Evolutionary conservation across 106 monocot genomes (phyloP).

Genomic region (Hemerocallis citrina): DNA sequence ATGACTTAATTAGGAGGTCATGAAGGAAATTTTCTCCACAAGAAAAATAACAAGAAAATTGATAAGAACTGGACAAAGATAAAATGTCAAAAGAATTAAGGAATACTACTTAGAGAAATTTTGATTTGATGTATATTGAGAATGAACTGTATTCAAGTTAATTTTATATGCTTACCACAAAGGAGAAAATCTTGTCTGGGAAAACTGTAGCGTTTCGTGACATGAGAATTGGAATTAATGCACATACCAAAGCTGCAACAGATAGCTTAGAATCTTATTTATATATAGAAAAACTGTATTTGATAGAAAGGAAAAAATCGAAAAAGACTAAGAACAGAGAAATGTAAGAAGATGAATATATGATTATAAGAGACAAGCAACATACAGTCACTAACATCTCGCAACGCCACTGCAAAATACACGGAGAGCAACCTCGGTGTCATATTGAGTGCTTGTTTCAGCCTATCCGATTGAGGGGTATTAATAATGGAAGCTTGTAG

Average conservation of each 20-base stretch:
- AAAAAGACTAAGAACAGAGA: background rate
- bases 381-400: slow-evolving; percentile 83
- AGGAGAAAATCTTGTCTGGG: slow-evolving; percentile 75
- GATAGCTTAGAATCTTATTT: slow-evolving; percentile 3
- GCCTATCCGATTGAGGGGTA: slow-evolving; percentile 45
- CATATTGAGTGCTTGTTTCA: slow-evolving; percentile 61
- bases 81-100: no score
- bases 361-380: slow-evolving; percentile 13
- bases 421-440: slow-evolving; percentile 55
- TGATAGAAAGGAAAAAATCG: no score
- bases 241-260: slow-evolving; percentile 76
- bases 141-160: background rate
- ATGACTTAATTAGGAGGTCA: no score
- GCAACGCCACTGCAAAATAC: slow-evolving; percentile 61
- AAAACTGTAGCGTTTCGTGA: slow-evolving; percentile 78
- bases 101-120: no score
- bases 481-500: slow-evolving; percentile 40
- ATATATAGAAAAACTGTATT: no score
- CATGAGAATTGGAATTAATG: slow-evolving; percentile 89
- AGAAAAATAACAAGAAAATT: no score
- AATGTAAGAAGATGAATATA: background rate
- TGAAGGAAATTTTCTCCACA: no score
- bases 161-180: slow-evolving; percentile 45
- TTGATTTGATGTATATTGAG: no score
- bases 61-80: no score